A percentile compares a stretch with the other conserved stretches of the same genome.
Conservation (phyloP, 1,284 basidiomycete species). For the Phenoliferia sp. region DNA sequence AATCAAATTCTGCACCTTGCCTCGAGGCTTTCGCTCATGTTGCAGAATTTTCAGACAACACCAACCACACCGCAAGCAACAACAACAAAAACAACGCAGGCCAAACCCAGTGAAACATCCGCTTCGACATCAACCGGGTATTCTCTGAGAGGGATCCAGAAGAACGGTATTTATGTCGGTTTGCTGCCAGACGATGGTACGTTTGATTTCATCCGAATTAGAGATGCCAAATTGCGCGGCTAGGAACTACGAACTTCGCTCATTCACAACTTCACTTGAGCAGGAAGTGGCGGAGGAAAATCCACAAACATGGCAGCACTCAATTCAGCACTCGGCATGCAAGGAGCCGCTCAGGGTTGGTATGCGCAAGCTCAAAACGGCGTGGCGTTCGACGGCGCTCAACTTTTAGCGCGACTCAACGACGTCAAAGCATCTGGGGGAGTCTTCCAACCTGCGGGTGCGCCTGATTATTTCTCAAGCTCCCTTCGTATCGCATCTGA, state of each 20-base stretch:
- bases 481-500: background rate
- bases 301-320: conserved; percentile 37
- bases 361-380: conserved; percentile 42
- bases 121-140: conserved; percentile 3
- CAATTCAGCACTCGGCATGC: conserved; percentile 33
- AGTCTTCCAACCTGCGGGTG: conserved; percentile 42
- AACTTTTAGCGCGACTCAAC: conserved; percentile 38
- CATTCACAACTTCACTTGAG: background rate
- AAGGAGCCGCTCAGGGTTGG: conserved; percentile 34
- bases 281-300: conserved; percentile 36
- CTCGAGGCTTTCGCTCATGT: too few species aligned
- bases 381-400: conserved; percentile 39
- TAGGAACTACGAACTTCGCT: background rate
- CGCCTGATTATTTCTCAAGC: background rate
- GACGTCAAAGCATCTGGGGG: conserved; percentile 40
- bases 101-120: conserved; percentile 4
- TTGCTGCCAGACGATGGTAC: conserved; percentile 36
- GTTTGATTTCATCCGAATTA: background rate
- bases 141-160: conserved; percentile 26
- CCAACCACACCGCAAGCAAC: too few species aligned
- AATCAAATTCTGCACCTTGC: too few species aligned
- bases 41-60: too few species aligned
- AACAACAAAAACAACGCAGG: too few species aligned
- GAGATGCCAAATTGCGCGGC: background rate
- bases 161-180: conserved; percentile 35